Base-by-base conservation (phyloP, 2,329 filamentous ascomycete genomes). In the Thyridium curvatum region DNA sequence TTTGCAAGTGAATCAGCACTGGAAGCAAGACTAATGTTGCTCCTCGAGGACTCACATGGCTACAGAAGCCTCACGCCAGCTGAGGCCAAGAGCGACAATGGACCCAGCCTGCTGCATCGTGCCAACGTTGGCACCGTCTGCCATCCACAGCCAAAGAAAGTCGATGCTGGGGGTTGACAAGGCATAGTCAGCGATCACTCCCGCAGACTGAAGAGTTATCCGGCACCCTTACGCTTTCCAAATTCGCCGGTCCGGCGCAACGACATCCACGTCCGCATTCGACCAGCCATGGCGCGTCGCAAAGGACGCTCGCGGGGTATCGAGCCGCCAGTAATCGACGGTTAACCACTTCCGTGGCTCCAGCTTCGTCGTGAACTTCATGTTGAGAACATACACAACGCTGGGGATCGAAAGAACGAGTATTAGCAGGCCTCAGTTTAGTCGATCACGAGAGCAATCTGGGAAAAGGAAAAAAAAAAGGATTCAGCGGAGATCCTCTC, bases 81-180 rank as follows among this genome's bases (percentile, higher is more conserved):
- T 49, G 26, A 50, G 41, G n/a, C 49, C 47, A 15, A 50, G 32
- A 13, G 46, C 32, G 3, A 52, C 34, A n/a, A 50, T 45, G 9
- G 38, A 41, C 12, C 48, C 48, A 12, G 49, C 48, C 34, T 52
- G 49, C 41, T 48, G 48, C 48, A 52, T 52, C 15, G 47, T 51
- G 7, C 47, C 49, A 16, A 51, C 46, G 26, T 51, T 51, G 33
- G 42, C 47, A 1, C 46, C 47, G 16, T 50, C 49, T 8, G 46
- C 42, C 15, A 52, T 30, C 49, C 46, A 52, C 5, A 50, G 41
- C 43, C 44, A 50, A 14, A 49, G 38, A 30, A 41, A 50, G 38
- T 50, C 48, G 15, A 46, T 39, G 10, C 39, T 41, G 18, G 4
- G 6, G 8, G 13, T n/a, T n/a, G n/a, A n/a, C n/a, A n/a, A n/a